Evolutionary conservation across 345 rosid species (phyloP).

Genomic region (Noccaea caerulescens): DNA sequence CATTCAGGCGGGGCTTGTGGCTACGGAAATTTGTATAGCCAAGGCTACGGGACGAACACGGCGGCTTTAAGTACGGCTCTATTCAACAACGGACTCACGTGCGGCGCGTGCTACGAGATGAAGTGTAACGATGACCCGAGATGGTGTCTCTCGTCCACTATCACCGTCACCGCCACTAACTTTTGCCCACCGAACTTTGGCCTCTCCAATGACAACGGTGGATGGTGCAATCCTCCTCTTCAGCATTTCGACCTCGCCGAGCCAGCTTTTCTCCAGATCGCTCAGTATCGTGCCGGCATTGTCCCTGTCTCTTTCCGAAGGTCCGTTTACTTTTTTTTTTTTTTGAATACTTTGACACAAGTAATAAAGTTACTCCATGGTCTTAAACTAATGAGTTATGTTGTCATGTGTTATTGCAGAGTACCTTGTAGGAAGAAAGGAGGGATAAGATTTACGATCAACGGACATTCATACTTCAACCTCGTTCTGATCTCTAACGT

Average conservation of each 20-base stretch:
- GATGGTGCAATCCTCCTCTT: constrained; percentile 99
- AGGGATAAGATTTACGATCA: constrained; percentile 82
- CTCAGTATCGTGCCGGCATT: constrained; percentile 92
- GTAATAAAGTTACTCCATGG: neutral
- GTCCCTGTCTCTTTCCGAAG: constrained; percentile 91
- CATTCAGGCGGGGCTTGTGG: constrained; percentile 83
- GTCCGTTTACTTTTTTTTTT: constrained; percentile 40
- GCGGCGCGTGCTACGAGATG: constrained; percentile 82
- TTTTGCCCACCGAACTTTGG: constrained; percentile 88
- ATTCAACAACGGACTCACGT: constrained; percentile 78
- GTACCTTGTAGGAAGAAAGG: constrained; percentile 88
- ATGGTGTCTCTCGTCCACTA: constrained; percentile 72
- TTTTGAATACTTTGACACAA: neutral
- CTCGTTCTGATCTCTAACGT: constrained; percentile 82
- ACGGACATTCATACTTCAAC: constrained; percentile 97
- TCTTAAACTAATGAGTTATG: neutral
- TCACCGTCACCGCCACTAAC: constrained; percentile 82
- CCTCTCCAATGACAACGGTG: constrained; percentile 79
- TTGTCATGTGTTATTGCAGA: constrained; percentile 48
- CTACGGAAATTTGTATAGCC: constrained; percentile 69
- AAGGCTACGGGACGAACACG: constrained; percentile 81
- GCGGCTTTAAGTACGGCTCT: constrained; percentile 80
- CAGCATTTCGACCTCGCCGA: constrained; percentile 95
- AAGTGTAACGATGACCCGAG: constrained; percentile 61
- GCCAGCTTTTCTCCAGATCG: constrained; percentile 91